These are phyloP conservation scores for Fomes fomentarius DNA, from an alignment of 1,284 basidiomycete genomes.

Conservation along the genomic window DNA sequence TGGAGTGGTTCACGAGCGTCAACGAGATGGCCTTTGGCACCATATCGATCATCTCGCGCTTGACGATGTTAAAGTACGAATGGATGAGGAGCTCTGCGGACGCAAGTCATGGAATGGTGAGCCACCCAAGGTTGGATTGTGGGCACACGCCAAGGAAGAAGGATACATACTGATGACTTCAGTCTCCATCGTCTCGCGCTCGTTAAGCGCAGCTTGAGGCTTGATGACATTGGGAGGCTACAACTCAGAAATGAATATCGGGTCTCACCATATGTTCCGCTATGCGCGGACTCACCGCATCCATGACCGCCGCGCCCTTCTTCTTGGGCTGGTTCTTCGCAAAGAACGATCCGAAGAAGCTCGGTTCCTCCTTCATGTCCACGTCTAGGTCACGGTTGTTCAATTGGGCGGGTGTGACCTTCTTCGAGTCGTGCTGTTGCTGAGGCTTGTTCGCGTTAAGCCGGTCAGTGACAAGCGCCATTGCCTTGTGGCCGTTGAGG, in stretches of 20 bases:
- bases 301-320: conserved; percentile 85
- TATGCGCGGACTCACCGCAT: conserved; percentile 50
- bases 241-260: neutral
- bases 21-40: conserved; percentile 96
- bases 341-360: conserved; percentile 98
- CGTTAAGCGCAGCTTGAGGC: conserved; percentile 91
- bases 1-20: conserved; percentile 90
- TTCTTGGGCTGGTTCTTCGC: conserved; percentile 62
- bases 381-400: conserved; percentile 96
- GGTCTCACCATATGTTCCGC: neutral
- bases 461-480: conserved; percentile 87
- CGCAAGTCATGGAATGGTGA: neutral
- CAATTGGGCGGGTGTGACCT: conserved; percentile 61
- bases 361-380: conserved; percentile 82
- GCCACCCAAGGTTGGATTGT: neutral
- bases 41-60: conserved; percentile 99
- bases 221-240: conserved; percentile 89
- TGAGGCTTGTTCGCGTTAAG: conserved; percentile 77
- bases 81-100: conserved; percentile 82
- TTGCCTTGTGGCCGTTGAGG: conserved; percentile 95
- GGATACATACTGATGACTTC: conserved; percentile 94
- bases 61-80: conserved; percentile 97
- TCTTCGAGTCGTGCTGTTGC: conserved; percentile 69
- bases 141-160: neutral
- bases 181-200: conserved; percentile 97